Percentiles rank a stretch among this genome's conserved stretches.
Evolutionary conservation across 305 asterid species (phyloP).

Genomic region (Fraxinus baroniana): DNA sequence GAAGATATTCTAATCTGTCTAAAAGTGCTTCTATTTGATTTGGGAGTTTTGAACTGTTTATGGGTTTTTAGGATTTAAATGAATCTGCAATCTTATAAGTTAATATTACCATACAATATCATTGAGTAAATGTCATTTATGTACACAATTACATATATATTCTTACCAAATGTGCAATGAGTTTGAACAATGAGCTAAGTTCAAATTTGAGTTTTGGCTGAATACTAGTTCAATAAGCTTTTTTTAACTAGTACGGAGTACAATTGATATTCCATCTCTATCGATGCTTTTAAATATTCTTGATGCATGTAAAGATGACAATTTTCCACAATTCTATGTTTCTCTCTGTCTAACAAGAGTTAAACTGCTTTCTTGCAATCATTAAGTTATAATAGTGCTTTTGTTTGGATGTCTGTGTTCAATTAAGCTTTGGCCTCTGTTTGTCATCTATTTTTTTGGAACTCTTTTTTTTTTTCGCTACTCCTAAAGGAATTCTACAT

Average conservation of each 20-base stretch:
- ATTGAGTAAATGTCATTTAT: not conserved
- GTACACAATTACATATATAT: not conserved
- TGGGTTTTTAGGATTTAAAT: not conserved
- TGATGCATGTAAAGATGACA: not conserved
- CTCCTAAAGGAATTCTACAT: too few species aligned
- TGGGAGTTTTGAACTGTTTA: not conserved
- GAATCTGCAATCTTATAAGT: not conserved
- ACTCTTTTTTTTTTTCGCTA: too few species aligned
- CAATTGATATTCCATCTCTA: not conserved
- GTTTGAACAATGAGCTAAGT: not conserved
- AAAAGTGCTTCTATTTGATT: too few species aligned
- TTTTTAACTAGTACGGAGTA: not conserved
- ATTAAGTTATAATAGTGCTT: not conserved
- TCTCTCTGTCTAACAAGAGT: not conserved
- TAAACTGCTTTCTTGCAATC: not conserved
- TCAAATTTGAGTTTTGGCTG: not conserved
- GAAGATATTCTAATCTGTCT: too few species aligned
- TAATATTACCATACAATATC: not conserved
- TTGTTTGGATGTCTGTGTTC: not conserved
- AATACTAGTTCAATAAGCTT: not conserved
- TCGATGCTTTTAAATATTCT: not conserved
- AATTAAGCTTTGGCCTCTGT: too few species aligned
- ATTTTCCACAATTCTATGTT: not conserved
- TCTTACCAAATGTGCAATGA: not conserved
- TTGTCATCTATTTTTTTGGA: too few species aligned